A percentile compares a stretch with the other conserved stretches of the same genome.
Evolutionary conservation across 2,329 filamentous ascomycete genomes (phyloP).

Genomic region (Colletotrichum lentis): DNA sequence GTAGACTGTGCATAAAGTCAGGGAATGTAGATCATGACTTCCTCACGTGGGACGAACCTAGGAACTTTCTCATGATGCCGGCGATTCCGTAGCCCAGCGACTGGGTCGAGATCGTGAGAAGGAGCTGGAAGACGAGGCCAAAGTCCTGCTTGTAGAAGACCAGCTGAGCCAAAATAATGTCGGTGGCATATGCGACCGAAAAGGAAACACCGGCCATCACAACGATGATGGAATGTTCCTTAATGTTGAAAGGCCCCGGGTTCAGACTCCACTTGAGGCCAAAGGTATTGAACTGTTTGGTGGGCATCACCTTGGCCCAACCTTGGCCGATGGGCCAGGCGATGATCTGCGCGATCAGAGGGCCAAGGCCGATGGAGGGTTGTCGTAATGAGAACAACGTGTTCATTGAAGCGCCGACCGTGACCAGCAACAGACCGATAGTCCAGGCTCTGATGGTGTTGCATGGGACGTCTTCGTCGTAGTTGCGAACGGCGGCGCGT

Average conservation of each 20-base stretch:
- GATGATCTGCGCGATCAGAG: conserved; percentile 70
- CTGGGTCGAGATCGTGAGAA: conserved; percentile 73
- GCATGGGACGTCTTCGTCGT: conserved; percentile 70
- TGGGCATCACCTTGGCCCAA: conserved; percentile 66
- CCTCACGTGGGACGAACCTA: conserved; percentile 55
- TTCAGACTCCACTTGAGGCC: conserved; percentile 67
- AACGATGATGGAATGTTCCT: conserved; percentile 73
- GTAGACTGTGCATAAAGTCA: conserved; percentile 54
- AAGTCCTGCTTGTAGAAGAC: conserved; percentile 77
- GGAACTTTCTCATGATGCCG: conserved; percentile 70
- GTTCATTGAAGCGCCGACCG: conserved; percentile 67
- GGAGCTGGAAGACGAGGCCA: conserved; percentile 70
- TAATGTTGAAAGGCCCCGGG: conserved; percentile 74
- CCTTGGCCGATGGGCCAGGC: conserved; percentile 69
- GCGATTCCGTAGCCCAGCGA: conserved; percentile 75
- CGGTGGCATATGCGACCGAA: conserved; percentile 74
- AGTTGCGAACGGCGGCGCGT: conserved; percentile 69
- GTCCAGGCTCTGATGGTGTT: conserved; percentile 73
- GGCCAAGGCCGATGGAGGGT: conserved; percentile 67
- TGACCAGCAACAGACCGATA: conserved; percentile 65
- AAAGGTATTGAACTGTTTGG: conserved; percentile 58
- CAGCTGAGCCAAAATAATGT: conserved; percentile 75
- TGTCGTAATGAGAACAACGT: conserved; percentile 70
- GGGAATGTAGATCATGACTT: background rate
- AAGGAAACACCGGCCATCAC: conserved; percentile 78